Evolutionary conservation across 805 yeast species (phyloP), one percentile per base, ranked within the genome.

Genomic region (Candida hungchunana): DNA sequence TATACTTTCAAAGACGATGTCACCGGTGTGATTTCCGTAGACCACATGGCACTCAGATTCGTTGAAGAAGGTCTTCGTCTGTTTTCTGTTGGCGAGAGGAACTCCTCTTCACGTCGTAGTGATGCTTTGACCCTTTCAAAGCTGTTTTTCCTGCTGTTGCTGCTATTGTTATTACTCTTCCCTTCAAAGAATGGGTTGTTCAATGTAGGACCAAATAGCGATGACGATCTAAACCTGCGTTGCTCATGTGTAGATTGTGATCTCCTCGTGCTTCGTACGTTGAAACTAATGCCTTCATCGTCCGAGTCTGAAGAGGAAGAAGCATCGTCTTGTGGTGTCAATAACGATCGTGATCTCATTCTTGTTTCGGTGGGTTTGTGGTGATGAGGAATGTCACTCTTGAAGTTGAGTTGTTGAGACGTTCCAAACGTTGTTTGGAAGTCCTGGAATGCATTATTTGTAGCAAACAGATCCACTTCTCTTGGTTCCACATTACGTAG

Each of bases 241-340:
- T 43, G 37, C 27, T 23, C 13, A 25, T 20, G 32, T 19, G 25
- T 21, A 1, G 38, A 34, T 7, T 31, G 21, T 5, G 38, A 19
- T 23, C 47, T 40, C 26, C 49, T 39, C 26, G 47, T 29, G 9
- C 46, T 37, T 1, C 38, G 28, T 1, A 41, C 55, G n/a, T 40
- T 43, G 34, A 54, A 53, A 16, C 51, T 53, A 7, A 54, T 31
- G 10, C 58, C 59, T 22, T 54, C 59, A 13, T 46, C 48, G 28
- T 51, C 55, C 2, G 48, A 39, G 5, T 45, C 48, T 10, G 43
- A 40, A 26, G 37, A 41, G 7, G 27, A 13, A 8, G 8, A 9
- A 7, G 16, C 10, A 14, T 12, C 27, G 14, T 21, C 36, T 31
- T 18, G 27, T 36, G 36, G 51, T 8, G 26, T 36, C 10, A 51